Evolutionary conservation across 768 basidiomycete species (phyloP), one percentile per base, ranked within the genome.

Genomic region (Pleurotus giganteus): DNA sequence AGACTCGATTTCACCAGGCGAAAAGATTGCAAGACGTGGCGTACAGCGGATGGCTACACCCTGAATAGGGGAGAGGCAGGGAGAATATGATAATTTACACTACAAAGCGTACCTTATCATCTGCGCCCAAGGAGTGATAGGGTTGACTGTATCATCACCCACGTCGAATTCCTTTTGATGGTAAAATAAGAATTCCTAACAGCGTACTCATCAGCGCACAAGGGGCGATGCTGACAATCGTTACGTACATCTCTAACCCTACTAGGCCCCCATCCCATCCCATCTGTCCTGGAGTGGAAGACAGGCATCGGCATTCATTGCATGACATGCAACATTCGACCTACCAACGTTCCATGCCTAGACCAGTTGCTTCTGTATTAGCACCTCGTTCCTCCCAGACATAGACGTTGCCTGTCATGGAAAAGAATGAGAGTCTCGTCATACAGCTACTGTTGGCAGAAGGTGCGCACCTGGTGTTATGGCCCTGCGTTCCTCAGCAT

Each of bases 331-430:
- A 56, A 50, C 26, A 13, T 19, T 9, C 27, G 47, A 65, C 72
- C 32, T 63, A 83, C 86, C 91, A 91, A 68, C 90, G 78, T 62
- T 92, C 91, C 86, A 93, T 93, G 32, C 90, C 90, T 44, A 91
- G 80, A 12, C 90, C 90, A 8, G 89, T 88, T 27, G 78, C 78
- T 64, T 90, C 89, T n/a, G 86, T 84, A 65, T 88, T 89, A 5
- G 89, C 87, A 23, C 87, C 87, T 58, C 89, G 86, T 61, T 93
- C 90, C 66, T 93, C 90, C 90, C 91, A 93, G 57, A 92, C 88
- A 61, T 91, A 92, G 21, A 91, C 88, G 60, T 89, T 89, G 23
- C 90, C 90, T 47, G 43, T 23, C 23, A 17, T 19, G 23, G 13
- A 13, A n/a, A 17, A 23, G 43, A 19, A 45, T 45, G 21, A 45